Percentiles rank a stretch among this genome's conserved stretches.
phyloP scores from a whole-genome alignment of 2,329 filamentous ascomycete genomes.

The Dothiorella sarmentorum region DNA sequence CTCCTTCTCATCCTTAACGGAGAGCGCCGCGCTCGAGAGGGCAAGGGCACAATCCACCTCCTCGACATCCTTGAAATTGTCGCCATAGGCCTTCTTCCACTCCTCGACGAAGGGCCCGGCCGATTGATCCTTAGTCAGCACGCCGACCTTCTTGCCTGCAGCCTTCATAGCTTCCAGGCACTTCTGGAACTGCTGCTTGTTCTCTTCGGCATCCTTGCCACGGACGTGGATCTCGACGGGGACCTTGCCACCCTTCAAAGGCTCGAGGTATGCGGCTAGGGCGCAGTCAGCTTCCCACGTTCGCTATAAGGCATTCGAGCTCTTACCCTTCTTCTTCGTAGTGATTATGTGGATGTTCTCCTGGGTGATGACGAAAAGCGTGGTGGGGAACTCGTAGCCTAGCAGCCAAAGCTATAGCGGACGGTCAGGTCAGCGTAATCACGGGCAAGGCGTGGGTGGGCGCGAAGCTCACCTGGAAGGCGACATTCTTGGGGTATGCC shows the following conservation, averaged over 20 bases:
- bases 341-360: slow-evolving; percentile 90
- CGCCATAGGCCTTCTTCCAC: slow-evolving; percentile 82
- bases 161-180: slow-evolving; percentile 83
- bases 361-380: slow-evolving; percentile 84
- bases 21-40: slow-evolving; percentile 78
- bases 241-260: slow-evolving; percentile 86
- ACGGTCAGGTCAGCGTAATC: slow-evolving; percentile 21
- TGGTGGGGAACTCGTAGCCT: slow-evolving; percentile 97
- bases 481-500: slow-evolving; percentile 92
- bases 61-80: slow-evolving; percentile 76
- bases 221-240: slow-evolving; percentile 88
- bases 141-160: slow-evolving; percentile 89
- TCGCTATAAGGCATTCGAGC: slow-evolving; percentile 20
- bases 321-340: slow-evolving; percentile 89
- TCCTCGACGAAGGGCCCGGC: slow-evolving; percentile 90
- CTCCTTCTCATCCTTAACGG: slow-evolving; percentile 93
- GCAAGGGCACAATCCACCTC: slow-evolving; percentile 82
- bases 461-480: slow-evolving; percentile 72
- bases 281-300: slow-evolving; percentile 31
- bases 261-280: slow-evolving; percentile 85
- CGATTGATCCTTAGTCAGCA: slow-evolving; percentile 78
- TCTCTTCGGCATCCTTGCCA: slow-evolving; percentile 86
- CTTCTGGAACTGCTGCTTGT: slow-evolving; percentile 83
- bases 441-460: not conserved
- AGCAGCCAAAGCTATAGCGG: slow-evolving; percentile 84